Base-by-base conservation (phyloP, 2,329 filamentous ascomycete genomes). In the Leptographium wingfieldii region DNA sequence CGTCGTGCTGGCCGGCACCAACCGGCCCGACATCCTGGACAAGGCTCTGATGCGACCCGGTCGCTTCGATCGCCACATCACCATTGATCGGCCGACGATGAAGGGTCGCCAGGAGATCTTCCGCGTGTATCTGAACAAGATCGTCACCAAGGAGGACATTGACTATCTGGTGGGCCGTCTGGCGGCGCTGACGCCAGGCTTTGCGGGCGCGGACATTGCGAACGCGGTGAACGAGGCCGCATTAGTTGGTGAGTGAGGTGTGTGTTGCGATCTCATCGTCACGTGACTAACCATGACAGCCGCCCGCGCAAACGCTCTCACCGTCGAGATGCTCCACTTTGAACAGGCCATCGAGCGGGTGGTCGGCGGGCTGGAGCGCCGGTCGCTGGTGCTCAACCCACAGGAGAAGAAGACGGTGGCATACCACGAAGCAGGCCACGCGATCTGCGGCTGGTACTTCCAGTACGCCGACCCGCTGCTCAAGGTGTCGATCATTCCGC, bases 191-290 rank as follows among this genome's bases (percentile, higher is more conserved):
- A 99, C 94, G 3, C 94, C 94, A 59, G 94, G 94, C 38, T 99
- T 99, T 74, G 92, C 92, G 60, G 94, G 94, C 74, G 94, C 94
- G 55, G 94, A 99, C 72, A 99, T 99, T 73, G 91, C 94, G 70
- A 99, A 99, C 73, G 95, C 92, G 70, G 91, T 96, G 67, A 99
- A 99, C 70, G 94, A 99, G 77, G 94, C 94, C 65, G 94, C 94
- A 60, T 78, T 99, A 55, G 92, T 97, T 70, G 94, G 91, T 95
- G 81, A 71, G 87, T 75, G 35, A 11, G 31, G 31, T 31, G 31
- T 31, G 31, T 31, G 31, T 31, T 31, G 31, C 7, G 31, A 5
- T 31, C 43, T 60, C 22, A 22, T 57, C 16, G 16, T 16, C 40
- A 16, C 52, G 19, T 68, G 64, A 35, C 77, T 82, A 75, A 83